Conservation (phyloP, 805 yeast genomes). For the Ogataea trehaloabstinens region DNA sequence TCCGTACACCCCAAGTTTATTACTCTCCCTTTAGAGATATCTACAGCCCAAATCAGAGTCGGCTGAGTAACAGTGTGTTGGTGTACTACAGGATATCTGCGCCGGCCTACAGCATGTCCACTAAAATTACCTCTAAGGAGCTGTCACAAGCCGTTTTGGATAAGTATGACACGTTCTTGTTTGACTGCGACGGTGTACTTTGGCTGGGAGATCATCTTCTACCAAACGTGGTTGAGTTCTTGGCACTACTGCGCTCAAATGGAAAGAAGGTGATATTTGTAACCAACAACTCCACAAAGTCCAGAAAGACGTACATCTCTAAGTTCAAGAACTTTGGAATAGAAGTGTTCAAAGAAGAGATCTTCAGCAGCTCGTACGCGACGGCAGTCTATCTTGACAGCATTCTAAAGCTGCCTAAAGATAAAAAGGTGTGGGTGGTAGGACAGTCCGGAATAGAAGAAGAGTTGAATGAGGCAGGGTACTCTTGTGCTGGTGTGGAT, state of each 20-base stretch:
- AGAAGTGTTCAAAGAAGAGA: conserved; percentile 54
- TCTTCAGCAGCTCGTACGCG: conserved; percentile 91
- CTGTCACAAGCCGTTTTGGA: conserved; percentile 56
- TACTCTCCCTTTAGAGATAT: too few species aligned
- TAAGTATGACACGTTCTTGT: conserved; percentile 78
- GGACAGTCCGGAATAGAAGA: conserved; percentile 86
- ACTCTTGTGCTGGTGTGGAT: conserved; percentile 76
- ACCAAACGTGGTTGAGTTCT: conserved; percentile 76
- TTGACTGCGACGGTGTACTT: conserved; percentile 96
- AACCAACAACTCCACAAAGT: conserved; percentile 93
- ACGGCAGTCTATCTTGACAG: conserved; percentile 81
- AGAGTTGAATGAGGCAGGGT: conserved; percentile 75
- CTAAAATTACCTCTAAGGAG: conserved; percentile 45
- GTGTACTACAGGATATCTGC: too few species aligned
- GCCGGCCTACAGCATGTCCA: too few species aligned
- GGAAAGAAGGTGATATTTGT: conserved; percentile 82
- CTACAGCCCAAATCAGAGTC: too few species aligned
- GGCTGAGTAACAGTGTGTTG: too few species aligned
- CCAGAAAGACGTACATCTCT: conserved; percentile 69
- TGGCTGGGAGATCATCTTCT: conserved; percentile 87
- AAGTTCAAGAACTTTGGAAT: conserved; percentile 69
- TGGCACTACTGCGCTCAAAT: conserved; percentile 50
- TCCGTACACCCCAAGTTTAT: too few species aligned
- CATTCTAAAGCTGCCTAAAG: conserved; percentile 69
- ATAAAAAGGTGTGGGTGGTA: conserved; percentile 80